Evolutionary conservation across 148 eudicot genomes (phyloP), one percentile per base, ranked within the genome.

Genomic region (Bassia scoparia): DNA sequence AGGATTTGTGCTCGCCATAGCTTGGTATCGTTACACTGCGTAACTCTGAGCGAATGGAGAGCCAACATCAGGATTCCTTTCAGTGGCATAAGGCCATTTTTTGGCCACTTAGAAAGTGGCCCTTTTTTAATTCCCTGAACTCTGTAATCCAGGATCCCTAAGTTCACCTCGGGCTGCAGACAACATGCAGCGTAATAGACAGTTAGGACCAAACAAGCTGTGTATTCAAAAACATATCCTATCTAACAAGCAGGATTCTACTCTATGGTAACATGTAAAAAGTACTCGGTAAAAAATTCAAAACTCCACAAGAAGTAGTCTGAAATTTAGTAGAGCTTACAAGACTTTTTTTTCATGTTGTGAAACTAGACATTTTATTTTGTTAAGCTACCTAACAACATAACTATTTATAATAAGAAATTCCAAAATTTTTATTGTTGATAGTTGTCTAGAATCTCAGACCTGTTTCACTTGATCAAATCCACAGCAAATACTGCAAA

Each of bases 91-190:
- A 44, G 96, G 96, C 79, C 74, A 81, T 83, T 84, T 89, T 69
- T 76, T 43, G 43, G 60, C 96, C 96, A 93, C 76, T 68, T 78
- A 23, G 78, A 73, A 78, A 27, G 78, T 58, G 98, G 85, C n/a
- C 98, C 96, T 71, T 68, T 72, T 86, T 89, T 88, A 7, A 93
- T 93, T 87, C 88, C 56, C 72, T 68, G 49, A 87, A 93, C 71
- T 93, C 92, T 67, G 85, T 85, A 72, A 86, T 84, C 98, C 98
- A 93, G 13, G 98, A 92, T 74, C 84, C n/a, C 85, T 76, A 93
- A 73, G 83, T 93, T 88, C 59, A 86, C 79, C 81, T 93, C 98
- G 26, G 93, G 83, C 98, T 92, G 74, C 76, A 70, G 16, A 69
- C 35, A 16, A 69, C 43, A 65, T 64, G 44, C 70, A 73, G 7